phyloP scores from a whole-genome alignment of 2,329 filamentous ascomycete genomes.

The Aspergillus versicolor region DNA sequence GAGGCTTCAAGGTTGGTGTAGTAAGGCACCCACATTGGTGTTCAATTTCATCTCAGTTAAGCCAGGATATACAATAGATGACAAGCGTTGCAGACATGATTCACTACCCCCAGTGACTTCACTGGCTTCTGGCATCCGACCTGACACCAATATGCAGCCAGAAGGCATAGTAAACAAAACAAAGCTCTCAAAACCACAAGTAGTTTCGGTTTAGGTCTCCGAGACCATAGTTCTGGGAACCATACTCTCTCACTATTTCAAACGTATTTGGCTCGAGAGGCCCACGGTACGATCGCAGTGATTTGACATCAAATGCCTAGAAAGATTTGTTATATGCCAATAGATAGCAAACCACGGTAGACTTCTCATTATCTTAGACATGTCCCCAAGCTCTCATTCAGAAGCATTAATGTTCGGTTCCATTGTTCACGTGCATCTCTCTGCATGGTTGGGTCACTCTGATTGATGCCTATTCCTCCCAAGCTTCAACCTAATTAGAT shows the following conservation, averaged over 20 bases:
- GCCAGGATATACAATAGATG: not conserved
- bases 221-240: not conserved
- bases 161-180: not conserved
- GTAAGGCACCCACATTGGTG: not conserved
- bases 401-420: conserved; percentile 44
- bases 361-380: conserved; percentile 34
- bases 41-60: not conserved
- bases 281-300: not conserved
- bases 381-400: conserved; percentile 50
- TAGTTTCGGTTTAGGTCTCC: not conserved
- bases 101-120: not conserved
- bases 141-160: not conserved
- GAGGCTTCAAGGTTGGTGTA: not conserved
- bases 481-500: conserved; percentile 29
- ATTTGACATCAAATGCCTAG: not conserved
- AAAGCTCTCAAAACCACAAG: not conserved
- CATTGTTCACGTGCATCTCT: conserved; percentile 41
- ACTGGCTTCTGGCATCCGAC: not conserved
- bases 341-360: not conserved
- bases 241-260: not conserved
- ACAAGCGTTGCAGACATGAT: not conserved
- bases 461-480: conserved; percentile 28
- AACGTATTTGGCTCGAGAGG: not conserved
- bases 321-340: not conserved
- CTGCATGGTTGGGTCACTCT: conserved; percentile 29